Base-by-base conservation (phyloP, 345 rosid species). In the Citrus medica region DNA sequence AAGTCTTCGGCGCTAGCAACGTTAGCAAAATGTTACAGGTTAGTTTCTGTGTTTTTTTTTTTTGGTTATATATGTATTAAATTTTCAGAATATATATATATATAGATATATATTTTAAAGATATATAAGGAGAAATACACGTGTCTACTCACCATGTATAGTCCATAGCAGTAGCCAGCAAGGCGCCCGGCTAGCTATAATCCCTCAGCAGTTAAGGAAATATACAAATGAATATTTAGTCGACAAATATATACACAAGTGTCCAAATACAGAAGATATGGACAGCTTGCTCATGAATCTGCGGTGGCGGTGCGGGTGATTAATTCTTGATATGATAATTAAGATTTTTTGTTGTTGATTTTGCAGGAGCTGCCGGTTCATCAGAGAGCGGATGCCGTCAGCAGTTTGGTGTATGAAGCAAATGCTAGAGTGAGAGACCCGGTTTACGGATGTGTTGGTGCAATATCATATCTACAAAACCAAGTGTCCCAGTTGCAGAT, bases 21-120 rank as follows among this genome's bases (percentile, higher is more conserved):
- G 89, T 93, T 73, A 90, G 93, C 87, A 93, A 93, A 84, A 92
- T 93, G 97, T 83, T 93, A 76, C 96, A 93, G 96, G 97, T 90
- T 46, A 46, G 4, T 46, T 46, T 19, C 7, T 67, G 35, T 65
- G 69, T n/a, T 73, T 40, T 59, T 38, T 38, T 33, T 35, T 35
- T 35, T 5, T 33, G 37, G 14, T 42, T 42, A 42, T 42, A 42
- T 12, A 73, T 73, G 33, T 28, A 22, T 77, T 66, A 66, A 46
- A 37, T 74, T 48, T 61, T 65, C 9, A 74, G 25, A 55, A 22
- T 64, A 17, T 40, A 12, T 30, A 22, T 30, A 30, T 64, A 17
- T 40, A 12, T 35, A 22, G 2, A 30, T 30, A 30, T 30, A 3
- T 30, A 0, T 30, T 0, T 3, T 42, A 46, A 10, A 46, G 13